Base-by-base conservation (phyloP, 148 eudicot genomes). In the Linanthus parryae region DNA sequence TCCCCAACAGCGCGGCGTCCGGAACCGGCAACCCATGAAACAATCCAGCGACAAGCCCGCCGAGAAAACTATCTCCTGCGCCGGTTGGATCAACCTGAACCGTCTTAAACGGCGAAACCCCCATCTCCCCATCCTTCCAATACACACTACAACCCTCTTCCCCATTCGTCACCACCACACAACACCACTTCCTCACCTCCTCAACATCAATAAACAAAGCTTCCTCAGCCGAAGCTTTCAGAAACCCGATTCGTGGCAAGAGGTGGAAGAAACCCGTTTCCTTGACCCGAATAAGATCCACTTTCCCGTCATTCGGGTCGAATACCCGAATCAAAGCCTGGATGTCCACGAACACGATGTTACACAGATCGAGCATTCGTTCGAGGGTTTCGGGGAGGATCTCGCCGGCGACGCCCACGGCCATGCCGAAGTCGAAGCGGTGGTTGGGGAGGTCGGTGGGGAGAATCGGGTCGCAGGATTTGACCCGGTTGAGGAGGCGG, bases 21-120 rank as follows among this genome's bases (percentile, higher is more conserved):
- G 81, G 80, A 40, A 84, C 83, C 2, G 70, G 47, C 59, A 92
- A 62, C 1, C 96, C 98, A 15, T 75, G 63, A n/a, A 65, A 73
- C 45, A 87, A 68, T 23, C 99, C 96, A 3, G 72, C 83, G 10
- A 78, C 91, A 49, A 92, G 69, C 30, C 99, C 99, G 0, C 90
- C 99, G 6, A 92, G 56, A 30, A 92, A 84, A 57, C 96, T 77
- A 71, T 92, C 99, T 1, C 99, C 96, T 10, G 98, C 98, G 24
- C 98, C 98, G 2, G 98, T 92, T 0, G 98, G 98, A 63, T 92
- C 98, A 53, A 92, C 74, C 78, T 92, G 90, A 14, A 75, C 60
- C 3, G 96, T 41, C 38, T 68, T 48, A 67, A 84, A 92, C 2
- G 98, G 90, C 14, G 69, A 57, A 45, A 92, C 62, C 47, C 61